Base-by-base conservation (phyloP, 768 basidiomycete species). In the Clavaria fumosa region DNA sequence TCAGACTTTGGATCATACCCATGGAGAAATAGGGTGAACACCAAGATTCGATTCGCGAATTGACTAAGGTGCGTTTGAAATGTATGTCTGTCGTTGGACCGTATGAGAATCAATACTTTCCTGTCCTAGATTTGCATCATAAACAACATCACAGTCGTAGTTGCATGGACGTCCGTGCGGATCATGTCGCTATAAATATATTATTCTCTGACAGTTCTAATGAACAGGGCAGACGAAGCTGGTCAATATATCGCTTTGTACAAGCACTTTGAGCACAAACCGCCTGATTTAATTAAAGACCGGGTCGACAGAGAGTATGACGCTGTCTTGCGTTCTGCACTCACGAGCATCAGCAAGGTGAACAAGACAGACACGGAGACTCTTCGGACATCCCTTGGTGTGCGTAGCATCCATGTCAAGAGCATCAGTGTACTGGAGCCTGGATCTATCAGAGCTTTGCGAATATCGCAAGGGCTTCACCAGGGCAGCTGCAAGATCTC, bases 301-400 rank as follows among this genome's bases (percentile, higher is more conserved):
- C 79, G 88, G 31, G 66, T 84, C 20, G 89, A 95, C 54, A 86
- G 90, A 46, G 81, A 86, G 48, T 88, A 95, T 50, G 60, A 68
- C 44, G 75, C 88, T 5, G 69, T 89, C 49, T 56, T 97, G 10
- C 81, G 82, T 39, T 72, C 74, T 14, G 70, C 84, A 1, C 64
- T 99, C 19, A 97, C 93, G 1, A 75, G 73, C 45, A 84, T 97
- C 49, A 80, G 72, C 51, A 88, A 84, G 47, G 86, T 99, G 44
- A 97, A 97, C 59, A 95, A 93, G 64, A 97, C 93, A 3, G 95
- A 99, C 49, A 88, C 91, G 1, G 77, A 86, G 57, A 97, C 93
- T 3, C 63, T 99, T 28, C 72, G 84, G 15, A 78, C 79, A 2
- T 80, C 86, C n/a, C 78, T 91, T 47, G 91, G 90, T 23, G 93